Conservation (phyloP, 345 rosid genomes). For the Sisymbrium altissimum region DNA sequence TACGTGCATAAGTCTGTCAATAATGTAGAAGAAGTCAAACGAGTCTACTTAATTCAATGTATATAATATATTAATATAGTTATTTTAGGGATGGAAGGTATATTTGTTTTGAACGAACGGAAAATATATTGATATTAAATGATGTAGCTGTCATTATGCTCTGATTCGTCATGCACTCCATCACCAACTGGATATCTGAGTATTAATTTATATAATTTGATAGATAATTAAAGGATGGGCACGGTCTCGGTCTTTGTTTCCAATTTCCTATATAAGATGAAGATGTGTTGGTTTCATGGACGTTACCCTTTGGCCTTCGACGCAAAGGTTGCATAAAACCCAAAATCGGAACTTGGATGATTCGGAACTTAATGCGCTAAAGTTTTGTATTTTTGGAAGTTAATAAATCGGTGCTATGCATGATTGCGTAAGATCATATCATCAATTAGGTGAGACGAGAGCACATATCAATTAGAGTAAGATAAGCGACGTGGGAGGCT, state of each 20-base stretch:
- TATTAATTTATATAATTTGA: neutral
- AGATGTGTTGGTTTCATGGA: slow-evolving; percentile 2
- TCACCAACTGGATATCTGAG: neutral
- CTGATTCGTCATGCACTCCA: slow-evolving; percentile 25
- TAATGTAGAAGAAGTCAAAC: neutral
- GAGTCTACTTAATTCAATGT: neutral
- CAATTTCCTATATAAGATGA: neutral
- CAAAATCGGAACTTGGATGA: neutral
- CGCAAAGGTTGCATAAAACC: neutral
- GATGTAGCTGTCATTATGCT: slow-evolving; percentile 10
- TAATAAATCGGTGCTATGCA: neutral
- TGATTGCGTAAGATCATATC: neutral
- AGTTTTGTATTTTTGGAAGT: neutral
- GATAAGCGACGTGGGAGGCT: no score
- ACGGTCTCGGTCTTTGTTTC: neutral
- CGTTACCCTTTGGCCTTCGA: neutral
- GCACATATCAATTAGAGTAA: neutral
- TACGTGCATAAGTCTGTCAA: neutral
- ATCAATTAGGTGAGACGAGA: neutral
- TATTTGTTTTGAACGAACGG: no score
- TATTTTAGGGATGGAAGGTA: neutral
- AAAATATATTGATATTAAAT: neutral
- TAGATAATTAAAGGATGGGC: neutral
- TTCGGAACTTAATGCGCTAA: neutral
- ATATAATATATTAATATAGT: neutral